Percentiles rank a stretch among this genome's conserved stretches.
Evolutionary conservation across 2,329 filamentous ascomycete species (phyloP).

Genomic region (Tolypocladium capitatum): DNA sequence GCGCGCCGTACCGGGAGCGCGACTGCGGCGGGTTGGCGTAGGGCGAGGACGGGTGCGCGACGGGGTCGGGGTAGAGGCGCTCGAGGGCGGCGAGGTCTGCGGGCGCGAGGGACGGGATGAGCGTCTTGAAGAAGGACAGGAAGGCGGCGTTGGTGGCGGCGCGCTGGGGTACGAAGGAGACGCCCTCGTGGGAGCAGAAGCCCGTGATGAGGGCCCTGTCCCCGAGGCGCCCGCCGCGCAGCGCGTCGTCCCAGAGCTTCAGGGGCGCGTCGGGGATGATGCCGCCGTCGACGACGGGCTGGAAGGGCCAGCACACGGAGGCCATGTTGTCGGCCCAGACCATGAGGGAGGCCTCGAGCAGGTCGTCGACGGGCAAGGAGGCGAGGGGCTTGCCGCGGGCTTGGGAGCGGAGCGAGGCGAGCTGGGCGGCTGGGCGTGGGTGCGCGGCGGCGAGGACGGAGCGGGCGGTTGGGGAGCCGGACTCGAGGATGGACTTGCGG

Average conservation of each 20-base stretch:
- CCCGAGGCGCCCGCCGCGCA: conserved; percentile 31
- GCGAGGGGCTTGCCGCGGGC: conserved; percentile 17
- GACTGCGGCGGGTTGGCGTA: conserved; percentile 25
- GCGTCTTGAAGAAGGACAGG: conserved; percentile 42
- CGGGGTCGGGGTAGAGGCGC: conserved; percentile 49
- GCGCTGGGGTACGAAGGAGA: conserved; percentile 43
- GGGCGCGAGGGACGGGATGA: conserved; percentile 43
- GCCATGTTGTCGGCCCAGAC: conserved; percentile 31
- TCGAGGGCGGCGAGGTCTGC: conserved; percentile 41
- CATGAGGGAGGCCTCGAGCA: conserved; percentile 32
- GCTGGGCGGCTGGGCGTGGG: conserved; percentile 41
- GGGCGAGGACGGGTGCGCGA: conserved; percentile 20
- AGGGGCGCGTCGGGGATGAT: conserved; percentile 46
- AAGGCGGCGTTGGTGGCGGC: conserved; percentile 38
- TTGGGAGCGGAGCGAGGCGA: conserved; percentile 14
- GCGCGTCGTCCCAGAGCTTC: conserved; percentile 39
- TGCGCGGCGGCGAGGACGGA: conserved; percentile 40
- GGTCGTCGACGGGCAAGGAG: conserved; percentile 31
- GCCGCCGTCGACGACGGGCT: conserved; percentile 52
- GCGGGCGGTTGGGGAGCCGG: conserved; percentile 41
- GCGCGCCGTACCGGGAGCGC: conserved; percentile 26
- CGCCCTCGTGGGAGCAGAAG: conserved; percentile 58
- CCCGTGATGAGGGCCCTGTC: conserved; percentile 43
- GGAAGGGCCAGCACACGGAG: conserved; percentile 48
- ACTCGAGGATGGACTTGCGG: conserved; percentile 42